Conservation (phyloP, 306 rosid species). For the Quercus parvula region DNA sequence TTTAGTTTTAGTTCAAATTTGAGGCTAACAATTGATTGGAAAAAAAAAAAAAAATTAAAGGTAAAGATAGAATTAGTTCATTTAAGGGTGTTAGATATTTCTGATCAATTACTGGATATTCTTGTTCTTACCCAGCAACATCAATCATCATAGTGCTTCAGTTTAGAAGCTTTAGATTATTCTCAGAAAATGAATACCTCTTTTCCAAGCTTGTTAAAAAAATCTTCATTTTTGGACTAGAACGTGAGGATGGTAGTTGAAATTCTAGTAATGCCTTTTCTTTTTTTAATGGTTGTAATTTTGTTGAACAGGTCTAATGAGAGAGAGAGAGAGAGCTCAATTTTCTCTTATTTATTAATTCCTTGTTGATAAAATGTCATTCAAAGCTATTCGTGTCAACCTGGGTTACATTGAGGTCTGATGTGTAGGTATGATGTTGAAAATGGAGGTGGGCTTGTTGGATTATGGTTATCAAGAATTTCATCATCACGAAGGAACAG, state of each 20-base stretch:
- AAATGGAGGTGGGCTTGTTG: neutral
- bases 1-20: neutral
- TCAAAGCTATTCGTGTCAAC: no score
- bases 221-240: no score
- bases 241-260: no score
- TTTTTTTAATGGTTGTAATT: no score
- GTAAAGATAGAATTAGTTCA: neutral
- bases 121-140: neutral
- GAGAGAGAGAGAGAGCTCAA: no score
- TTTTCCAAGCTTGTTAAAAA: neutral
- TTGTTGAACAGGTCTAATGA: no score
- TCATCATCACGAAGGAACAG: neutral
- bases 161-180: neutral
- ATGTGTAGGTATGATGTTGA: neutral
- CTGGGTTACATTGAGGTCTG: neutral
- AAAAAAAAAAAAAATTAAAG: neutral
- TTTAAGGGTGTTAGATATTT: neutral
- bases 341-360: no score
- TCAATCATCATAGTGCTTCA: neutral
- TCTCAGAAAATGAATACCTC: neutral
- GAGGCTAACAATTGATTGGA: neutral
- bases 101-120: neutral
- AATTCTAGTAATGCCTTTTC: no score
- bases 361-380: no score
- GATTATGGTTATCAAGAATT: neutral